Base-by-base conservation (phyloP, 768 basidiomycete genomes). In the Pleurotus platypus region DNA sequence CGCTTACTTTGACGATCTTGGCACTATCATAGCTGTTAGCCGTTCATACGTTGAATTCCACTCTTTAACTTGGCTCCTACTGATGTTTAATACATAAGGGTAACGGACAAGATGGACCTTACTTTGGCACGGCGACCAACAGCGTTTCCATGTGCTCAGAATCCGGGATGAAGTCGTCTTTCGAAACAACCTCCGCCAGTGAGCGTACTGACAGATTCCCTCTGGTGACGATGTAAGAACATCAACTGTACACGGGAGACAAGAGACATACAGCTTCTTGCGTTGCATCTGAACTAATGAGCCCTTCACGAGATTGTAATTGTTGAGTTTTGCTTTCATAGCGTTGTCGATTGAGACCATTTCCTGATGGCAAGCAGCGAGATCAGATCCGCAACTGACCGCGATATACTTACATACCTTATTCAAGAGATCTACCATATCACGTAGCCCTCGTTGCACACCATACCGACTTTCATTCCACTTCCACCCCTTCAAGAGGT, bases 381-480 rank as follows among this genome's bases (percentile, higher is more conserved):
- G 26, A 55, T 58, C 27, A 15, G 30, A 48, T 45, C 48, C 37
- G 35, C 5, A 40, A 46, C 2, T 18, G 51, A 51, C 22, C 26
- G 47, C 20, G 53, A 18, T 40, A 13, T 30, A 46, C 24, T 47
- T 4, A 64, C 75, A 60, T 69, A 92, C 95, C 83, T 92, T 94
- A 74, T 81, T 85, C 65, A 99, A 75, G 46, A 81, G 77, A 62
- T 98, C 95, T 15, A 93, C 81, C 60, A 96, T 83, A 55, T 98
- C 97, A 48, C 80, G 78, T 39, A 98, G 77, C 59, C 89, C 83
- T 63, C 85, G 83, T 67, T 94, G 90, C 20, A 86, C 78, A 48
- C 90, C 89, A 72, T 95, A 99, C 61, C 96, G 84, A 18, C 92
- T 86, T 65, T 89, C 86, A 66, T 98, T 95, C 97, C 97, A 99